Evolutionary conservation across 257 asterid genomes (phyloP), one percentile per base, ranked within the genome.

Genomic region (Henckelia pumila): DNA sequence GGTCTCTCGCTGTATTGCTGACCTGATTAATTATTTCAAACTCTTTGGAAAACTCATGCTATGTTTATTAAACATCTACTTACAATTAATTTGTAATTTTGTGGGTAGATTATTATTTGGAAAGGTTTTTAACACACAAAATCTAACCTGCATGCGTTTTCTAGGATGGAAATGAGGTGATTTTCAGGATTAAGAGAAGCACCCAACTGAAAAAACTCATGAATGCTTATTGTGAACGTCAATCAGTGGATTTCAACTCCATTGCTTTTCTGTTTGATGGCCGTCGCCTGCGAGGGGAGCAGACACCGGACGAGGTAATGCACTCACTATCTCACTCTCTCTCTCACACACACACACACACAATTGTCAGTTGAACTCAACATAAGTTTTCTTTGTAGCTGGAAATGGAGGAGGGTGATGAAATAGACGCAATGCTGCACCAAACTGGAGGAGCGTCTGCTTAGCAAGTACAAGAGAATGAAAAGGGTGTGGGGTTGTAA

Each of bases 191-290:
- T 22, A 89, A 87, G 82, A 78, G 95, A 59, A 82, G 83, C 83
- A 87, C 91, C 0, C 93, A 82, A 25, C 79, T 89, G 65, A 81
- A 82, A 82, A 89, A 83, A 64, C 89, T 89, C 30, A 89, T 89
- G 96, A 82, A 72, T 63, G 89, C 95, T 23, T 87, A 89, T 24
- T 89, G 93, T 26, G 89, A 89, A 40, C 76, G 88, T 1, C 91
- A 78, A 30, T 83, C 91, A 0, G 82, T 83, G 57, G 92, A 85
- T 44, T 17, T 82, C 67, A 82, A 47, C n/a, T 80, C 89, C 2
- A 79, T 83, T 44, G 89, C 86, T 0, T 89, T 89, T 77, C 69
- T 85, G 30, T 87, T 83, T 68, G 91, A 87, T 64, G 96, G 87
- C 0, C 80, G 83, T 58, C 87, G 81, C 28, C 85, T 82, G 61